Base-by-base conservation (phyloP, 2,329 filamentous ascomycete genomes). In the Passalora sequoiae region DNA sequence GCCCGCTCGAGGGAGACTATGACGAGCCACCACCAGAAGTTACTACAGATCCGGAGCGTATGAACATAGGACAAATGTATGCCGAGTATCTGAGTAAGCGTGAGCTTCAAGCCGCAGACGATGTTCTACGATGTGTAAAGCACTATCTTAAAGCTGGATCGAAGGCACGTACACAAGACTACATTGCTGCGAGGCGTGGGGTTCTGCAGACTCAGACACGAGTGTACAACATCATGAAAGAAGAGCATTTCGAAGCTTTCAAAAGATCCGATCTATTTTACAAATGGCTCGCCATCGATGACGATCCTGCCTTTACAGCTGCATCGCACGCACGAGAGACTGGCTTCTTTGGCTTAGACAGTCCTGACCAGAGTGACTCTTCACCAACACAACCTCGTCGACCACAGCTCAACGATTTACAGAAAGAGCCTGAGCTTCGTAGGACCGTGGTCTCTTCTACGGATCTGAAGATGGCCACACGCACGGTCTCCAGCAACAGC, bases 211-310 rank as follows among this genome's bases (percentile, higher is more conserved):
- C 86, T 0, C 92, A 98, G 62, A 91, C 86, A 13, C 76, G 80
- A 2, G 84, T 89, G 0, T 75, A 96, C 44, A 86, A 94, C 48
- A 82, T 86, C 56, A 86, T 98, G 79, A 83, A 89, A 58, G 79
- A 80, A 16, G 79, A 77, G 10, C 80, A 94, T 60, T 92, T 92
- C 51, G 81, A 84, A 13, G 80, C 78, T 15, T 98, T 98, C 70
- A 94, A 89, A 60, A 86, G 82, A 55, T 95, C 92, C 0, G 92
- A 97, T 60, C 67, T 98, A 1, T 98, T 89, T 63, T 97, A 92
- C 72, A 98, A 98, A 64, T 96, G 89, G 62, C 74, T 98, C 1
- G 88, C 91, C 6, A 86, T 91, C 9, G 87, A 94, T 58, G 89
- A 95, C 40, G 53, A 54, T 33, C 53, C 56, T 4, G 64, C 68